Evolutionary conservation across 257 asterid species (phyloP).

Genomic region (Solanum virginianum): DNA sequence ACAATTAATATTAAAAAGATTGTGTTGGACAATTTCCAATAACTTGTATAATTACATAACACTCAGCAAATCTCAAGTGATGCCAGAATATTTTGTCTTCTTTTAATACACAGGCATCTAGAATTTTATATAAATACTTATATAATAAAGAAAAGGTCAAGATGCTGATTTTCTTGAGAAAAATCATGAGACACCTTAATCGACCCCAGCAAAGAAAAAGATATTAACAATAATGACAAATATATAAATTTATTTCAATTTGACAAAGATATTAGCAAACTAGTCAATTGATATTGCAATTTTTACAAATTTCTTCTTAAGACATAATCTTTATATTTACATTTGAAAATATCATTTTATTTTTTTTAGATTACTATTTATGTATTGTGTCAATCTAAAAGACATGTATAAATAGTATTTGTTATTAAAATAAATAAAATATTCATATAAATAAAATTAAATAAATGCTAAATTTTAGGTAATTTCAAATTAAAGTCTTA

Average conservation of each 20-base stretch:
- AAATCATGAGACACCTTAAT: neutral
- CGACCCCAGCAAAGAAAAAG: neutral
- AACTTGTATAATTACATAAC: neutral
- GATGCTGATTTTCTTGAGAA: neutral
- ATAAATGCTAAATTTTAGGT: too few species aligned
- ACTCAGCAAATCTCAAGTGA: neutral
- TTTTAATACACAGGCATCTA: neutral
- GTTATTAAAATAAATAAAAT: too few species aligned
- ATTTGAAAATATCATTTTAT: too few species aligned
- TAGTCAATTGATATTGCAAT: neutral
- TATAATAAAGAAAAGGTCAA: neutral
- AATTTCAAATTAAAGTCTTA: too few species aligned
- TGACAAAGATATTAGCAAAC: neutral
- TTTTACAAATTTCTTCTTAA: too few species aligned
- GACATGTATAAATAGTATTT: too few species aligned
- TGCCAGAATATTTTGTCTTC: neutral
- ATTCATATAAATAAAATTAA: too few species aligned
- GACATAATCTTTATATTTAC: neutral
- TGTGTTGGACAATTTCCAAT: neutral
- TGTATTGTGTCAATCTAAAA: too few species aligned
- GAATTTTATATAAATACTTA: neutral
- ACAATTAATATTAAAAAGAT: neutral
- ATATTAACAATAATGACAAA: neutral
- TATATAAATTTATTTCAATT: neutral
- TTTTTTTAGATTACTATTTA: too few species aligned